These are phyloP conservation scores for Collybia sp. DNA, from an alignment of 768 basidiomycete genomes.

Conservation along the genomic window DNA sequence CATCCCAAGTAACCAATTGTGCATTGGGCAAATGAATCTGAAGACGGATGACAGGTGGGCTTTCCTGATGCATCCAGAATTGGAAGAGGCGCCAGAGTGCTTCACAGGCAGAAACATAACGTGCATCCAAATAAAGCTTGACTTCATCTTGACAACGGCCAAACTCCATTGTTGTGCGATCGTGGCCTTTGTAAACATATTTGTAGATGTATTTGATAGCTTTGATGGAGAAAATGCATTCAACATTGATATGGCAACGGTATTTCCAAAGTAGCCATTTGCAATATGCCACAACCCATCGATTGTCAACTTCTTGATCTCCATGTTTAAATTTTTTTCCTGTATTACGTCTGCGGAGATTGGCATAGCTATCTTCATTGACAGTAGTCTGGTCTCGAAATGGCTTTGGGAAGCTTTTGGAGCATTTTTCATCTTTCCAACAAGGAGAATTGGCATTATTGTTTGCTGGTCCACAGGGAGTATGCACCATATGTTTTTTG, in stretches of 20 bases:
- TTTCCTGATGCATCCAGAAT: constrained; percentile 23
- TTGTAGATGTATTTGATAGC: constrained; percentile 39
- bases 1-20: too few relatives aligned
- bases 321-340: too few relatives aligned
- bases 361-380: too few relatives aligned
- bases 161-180: constrained; percentile 4
- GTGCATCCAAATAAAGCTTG: constrained; percentile 8
- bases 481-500: constrained; percentile 43
- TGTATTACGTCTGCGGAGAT: too few relatives aligned
- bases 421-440: constrained; percentile 35
- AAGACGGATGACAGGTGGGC: constrained; percentile 26
- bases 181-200: constrained; percentile 40
- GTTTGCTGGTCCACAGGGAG: constrained; percentile 34
- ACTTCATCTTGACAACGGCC: constrained; percentile 27
- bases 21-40: constrained; percentile 32
- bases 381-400: constrained; percentile 29
- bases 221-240: constrained; percentile 26
- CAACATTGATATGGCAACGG: constrained; percentile 41
- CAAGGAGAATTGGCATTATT: constrained; percentile 30
- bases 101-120: constrained; percentile 26
- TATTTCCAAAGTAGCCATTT: constrained; percentile 27
- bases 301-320: too few relatives aligned
- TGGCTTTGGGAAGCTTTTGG: constrained; percentile 38
- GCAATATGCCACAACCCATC: constrained; percentile 28
- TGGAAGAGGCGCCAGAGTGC: constrained; percentile 25